A percentile compares a stretch with the other conserved stretches of the same genome.
phyloP scores from a whole-genome alignment of 192 early-diverging fungal genomes.

The Linnemannia hyalina region DNA sequence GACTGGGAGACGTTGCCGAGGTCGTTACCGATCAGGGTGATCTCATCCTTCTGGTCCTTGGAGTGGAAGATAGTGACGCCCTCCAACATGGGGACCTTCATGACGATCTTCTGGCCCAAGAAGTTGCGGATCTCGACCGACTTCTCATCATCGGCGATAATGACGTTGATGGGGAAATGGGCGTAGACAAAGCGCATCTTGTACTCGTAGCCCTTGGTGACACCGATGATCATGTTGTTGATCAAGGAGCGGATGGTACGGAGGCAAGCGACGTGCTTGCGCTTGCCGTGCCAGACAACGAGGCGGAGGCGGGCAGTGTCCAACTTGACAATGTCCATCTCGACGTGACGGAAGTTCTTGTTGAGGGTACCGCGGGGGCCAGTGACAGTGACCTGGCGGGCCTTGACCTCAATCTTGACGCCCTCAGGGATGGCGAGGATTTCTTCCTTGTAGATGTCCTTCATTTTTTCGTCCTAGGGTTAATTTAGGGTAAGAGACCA shows the following conservation, averaged over 20 bases:
- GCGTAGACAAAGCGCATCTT: constrained; percentile 99
- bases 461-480: constrained; percentile 71
- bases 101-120: constrained; percentile 95
- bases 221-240: constrained; percentile 97
- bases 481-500: neutral
- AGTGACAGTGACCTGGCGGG: constrained; percentile 88
- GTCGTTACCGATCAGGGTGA: constrained; percentile 94
- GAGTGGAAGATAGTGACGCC: constrained; percentile 88
- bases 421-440: constrained; percentile 92
- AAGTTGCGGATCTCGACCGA: constrained; percentile 98
- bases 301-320: constrained; percentile 82
- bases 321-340: constrained; percentile 88
- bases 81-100: constrained; percentile 86
- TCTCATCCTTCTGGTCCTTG: constrained; percentile 93
- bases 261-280: constrained; percentile 99
- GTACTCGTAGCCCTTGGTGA: constrained; percentile 99
- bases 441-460: constrained; percentile 92
- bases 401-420: constrained; percentile 89
- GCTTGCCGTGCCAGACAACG: constrained; percentile 93
- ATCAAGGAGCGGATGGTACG: constrained; percentile 96
- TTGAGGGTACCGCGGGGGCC: constrained; percentile 91
- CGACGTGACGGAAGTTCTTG: constrained; percentile 94
- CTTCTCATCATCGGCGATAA: constrained; percentile 80
- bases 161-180: constrained; percentile 99
- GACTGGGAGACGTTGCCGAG: constrained; percentile 95